Evolutionary conservation across 1,284 basidiomycete genomes (phyloP), one percentile per base, ranked within the genome.

Genomic region (Melampsora occidentalis): DNA sequence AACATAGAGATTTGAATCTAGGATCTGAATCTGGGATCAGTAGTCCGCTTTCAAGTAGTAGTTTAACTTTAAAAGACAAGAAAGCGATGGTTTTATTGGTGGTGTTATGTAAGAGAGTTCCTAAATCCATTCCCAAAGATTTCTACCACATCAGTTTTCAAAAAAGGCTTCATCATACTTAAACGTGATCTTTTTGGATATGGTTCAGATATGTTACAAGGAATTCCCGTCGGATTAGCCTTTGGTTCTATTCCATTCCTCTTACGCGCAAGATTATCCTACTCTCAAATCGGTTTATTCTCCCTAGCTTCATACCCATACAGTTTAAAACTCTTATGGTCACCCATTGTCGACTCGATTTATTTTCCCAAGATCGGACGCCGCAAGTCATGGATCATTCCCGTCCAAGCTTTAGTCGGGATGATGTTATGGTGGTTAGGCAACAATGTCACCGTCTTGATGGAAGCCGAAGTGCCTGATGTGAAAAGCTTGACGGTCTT

Each of bases 381-480:
- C 71, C 87, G 97, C 79, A 99, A 98, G 84, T 94, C 92, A 78
- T 99, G 97, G 97, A 97, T 99, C 81, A 91, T 99, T 78, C 97
- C 97, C 62, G 96, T 99, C 86, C 97, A 99, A 84, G 83, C 90
- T 39, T 88, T 95, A 79, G 92, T 98, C 63, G 97, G 94, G 33
- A 85, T 89, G 65, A 86, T 94, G 79, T 92, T 99, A 89, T 86
- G 94, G 80, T 90, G 92, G 83, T 91, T 99, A 78, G 92, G 94
- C 1, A 85, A 88, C 71, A 89, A 91, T 80, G 90, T 93, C 9
- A 88, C 94, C 80, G 87, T 87, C 78, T 86, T 97, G 79, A 87
- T 99, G 81, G 88, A 91, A 69, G 88, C 91, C 93, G 91, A 94
- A 20, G 88, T 87, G 64, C 88, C 94, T 53, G 89, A 97, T 84